Evolutionary conservation across 139 green algal species (phyloP), one percentile per base, ranked within the genome.

Genomic region (Choricystis sp.): DNA sequence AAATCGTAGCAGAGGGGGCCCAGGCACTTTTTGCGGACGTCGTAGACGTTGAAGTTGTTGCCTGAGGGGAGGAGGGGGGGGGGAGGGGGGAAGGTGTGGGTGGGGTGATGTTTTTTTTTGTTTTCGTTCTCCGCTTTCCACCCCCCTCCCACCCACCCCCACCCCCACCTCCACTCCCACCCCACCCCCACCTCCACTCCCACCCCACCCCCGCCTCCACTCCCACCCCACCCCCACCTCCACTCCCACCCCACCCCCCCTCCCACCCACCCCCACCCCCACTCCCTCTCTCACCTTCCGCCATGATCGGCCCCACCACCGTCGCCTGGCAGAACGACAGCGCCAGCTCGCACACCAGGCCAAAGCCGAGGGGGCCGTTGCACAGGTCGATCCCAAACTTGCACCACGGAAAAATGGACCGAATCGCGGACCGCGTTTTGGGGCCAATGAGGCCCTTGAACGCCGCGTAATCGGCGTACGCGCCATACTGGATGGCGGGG

Each of bases 1-100:
- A 90, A 86, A 62, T 92, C 72, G 70, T 96, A 96, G 77, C 88
- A 96, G n/a, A 95, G 77, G 1, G 67, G 61, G 0, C 83, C 82
- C 28, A 73, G 70, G 57, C 88, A 96, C 57, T 73, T 31, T 78
- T 89, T 89, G 56, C 80, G 78, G 71, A 94, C 89, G 78, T 96
- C 86, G 62, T 94, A 96, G 60, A 92, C 83, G 68, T 91, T 89
- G 61, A 88, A 77, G 40, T 63, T 68, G 22, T 78, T 72, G 55
- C 73, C 66, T 56, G 61, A 60, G 0, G 57, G 63, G 57, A 83
- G 65, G 49, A 81, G 27, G 23, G 22, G 21, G 19, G 24, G 61
- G 25, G 24, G n/a, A 26, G 61, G 25, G 28, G 31, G 26, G 16
- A 21, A 24, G 19, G 20, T 0, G 3, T 23, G 19, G 3, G 4